phyloP scores from a whole-genome alignment of 495 filamentous ascomycete species.

The Xylaria intraflava region DNA sequence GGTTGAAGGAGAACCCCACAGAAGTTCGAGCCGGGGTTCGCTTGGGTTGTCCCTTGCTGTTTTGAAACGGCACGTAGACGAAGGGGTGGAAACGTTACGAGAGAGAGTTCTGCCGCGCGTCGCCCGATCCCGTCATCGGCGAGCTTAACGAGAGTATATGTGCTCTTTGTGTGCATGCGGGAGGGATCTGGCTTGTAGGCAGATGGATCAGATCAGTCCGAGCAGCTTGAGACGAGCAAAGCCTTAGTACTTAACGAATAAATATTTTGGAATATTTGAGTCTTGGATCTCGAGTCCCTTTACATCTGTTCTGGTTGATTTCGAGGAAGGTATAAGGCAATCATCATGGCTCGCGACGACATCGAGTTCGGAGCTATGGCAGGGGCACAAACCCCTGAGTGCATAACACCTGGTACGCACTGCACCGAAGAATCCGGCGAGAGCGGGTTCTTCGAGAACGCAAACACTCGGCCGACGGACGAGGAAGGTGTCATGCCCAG shows the following conservation, averaged over 20 bases:
- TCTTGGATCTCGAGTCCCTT: background rate
- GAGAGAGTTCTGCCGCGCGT: slow-evolving; percentile 8
- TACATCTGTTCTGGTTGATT: background rate
- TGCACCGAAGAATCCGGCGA: background rate
- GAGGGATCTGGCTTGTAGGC: background rate
- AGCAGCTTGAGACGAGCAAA: background rate
- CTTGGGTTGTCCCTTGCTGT: background rate
- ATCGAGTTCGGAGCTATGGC: slow-evolving; percentile 1
- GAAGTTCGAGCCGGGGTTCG: background rate
- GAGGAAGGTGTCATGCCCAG: background rate
- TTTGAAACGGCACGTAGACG: background rate
- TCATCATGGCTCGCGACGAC: background rate
- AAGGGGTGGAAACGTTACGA: background rate
- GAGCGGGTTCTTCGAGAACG: background rate
- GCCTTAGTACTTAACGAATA: background rate
- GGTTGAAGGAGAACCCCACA: background rate
- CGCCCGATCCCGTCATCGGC: slow-evolving; percentile 5
- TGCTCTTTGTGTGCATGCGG: background rate
- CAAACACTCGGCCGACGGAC: background rate
- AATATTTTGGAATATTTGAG: background rate
- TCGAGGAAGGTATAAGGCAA: background rate
- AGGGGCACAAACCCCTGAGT: slow-evolving; percentile 1
- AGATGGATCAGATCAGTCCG: background rate
- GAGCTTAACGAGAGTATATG: slow-evolving; percentile 1
- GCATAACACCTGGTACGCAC: background rate